A percentile compares a stretch with the other conserved stretches of the same genome.
Conservation (phyloP, 2,329 filamentous ascomycete genomes). For the Epichloe aotearoae region DNA sequence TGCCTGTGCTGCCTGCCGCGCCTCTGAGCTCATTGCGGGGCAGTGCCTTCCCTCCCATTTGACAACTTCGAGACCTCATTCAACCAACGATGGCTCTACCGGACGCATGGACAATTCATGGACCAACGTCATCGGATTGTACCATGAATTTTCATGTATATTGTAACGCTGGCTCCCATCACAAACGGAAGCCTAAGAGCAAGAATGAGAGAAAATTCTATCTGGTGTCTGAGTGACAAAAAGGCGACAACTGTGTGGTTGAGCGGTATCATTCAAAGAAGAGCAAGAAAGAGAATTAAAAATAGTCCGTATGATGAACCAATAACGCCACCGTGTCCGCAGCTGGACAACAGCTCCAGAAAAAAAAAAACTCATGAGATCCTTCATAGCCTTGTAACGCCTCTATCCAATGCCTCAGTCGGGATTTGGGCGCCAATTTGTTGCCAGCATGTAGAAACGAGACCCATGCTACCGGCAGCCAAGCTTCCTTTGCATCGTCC, state of each 20-base stretch:
- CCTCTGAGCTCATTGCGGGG: constrained; percentile 3
- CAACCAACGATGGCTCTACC: not conserved
- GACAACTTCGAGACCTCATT: not conserved
- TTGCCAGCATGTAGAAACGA: not conserved
- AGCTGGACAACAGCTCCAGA: constrained; percentile 19
- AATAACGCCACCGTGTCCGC: constrained; percentile 4
- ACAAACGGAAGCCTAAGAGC: not conserved
- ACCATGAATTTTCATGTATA: not conserved
- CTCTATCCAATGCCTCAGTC: constrained; percentile 11
- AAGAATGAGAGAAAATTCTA: not conserved
- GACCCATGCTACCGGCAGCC: not conserved
- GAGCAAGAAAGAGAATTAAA: not conserved
- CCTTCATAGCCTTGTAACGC: constrained; percentile 25
- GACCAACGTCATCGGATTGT: too few species aligned
- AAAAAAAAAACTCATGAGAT: constrained; percentile 13
- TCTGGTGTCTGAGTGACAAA: not conserved
- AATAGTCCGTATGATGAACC: not conserved
- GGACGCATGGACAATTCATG: too few species aligned
- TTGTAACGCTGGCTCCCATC: not conserved
- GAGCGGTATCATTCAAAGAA: not conserved
- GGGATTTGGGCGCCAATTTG: constrained; percentile 8
- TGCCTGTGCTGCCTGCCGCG: not conserved
- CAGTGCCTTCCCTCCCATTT: not conserved
- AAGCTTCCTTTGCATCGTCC: not conserved
- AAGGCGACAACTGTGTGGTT: not conserved